phyloP scores from a whole-genome alignment of 2,329 filamentous ascomycete species.

The Talaromyces sp. region DNA sequence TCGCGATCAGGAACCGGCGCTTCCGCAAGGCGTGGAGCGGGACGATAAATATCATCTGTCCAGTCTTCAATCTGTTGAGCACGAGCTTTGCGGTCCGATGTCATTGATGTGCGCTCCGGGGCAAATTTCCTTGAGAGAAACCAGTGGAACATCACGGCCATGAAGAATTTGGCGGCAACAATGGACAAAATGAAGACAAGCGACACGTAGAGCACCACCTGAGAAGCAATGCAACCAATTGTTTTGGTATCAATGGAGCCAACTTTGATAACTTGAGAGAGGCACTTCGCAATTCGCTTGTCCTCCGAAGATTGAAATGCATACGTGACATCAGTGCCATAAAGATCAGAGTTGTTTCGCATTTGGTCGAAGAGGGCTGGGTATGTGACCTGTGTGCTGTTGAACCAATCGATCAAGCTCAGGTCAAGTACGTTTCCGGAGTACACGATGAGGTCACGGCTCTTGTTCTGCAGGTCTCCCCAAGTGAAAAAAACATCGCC shows the following conservation, averaged over 20 bases:
- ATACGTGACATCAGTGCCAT: constrained; percentile 83
- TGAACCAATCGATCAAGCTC: constrained; percentile 85
- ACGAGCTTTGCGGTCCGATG: constrained; percentile 74
- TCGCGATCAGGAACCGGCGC: constrained; percentile 62
- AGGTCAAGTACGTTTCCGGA: constrained; percentile 91
- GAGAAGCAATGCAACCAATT: constrained; percentile 93
- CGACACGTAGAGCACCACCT: constrained; percentile 93
- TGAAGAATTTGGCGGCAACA: constrained; percentile 77
- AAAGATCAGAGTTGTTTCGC: constrained; percentile 64
- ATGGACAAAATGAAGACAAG: constrained; percentile 88
- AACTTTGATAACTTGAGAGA: constrained; percentile 92
- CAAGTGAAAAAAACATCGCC: constrained; percentile 96
- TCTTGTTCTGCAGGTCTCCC: constrained; percentile 85
- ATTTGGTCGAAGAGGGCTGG: constrained; percentile 77
- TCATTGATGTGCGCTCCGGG: constrained; percentile 78
- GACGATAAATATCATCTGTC: constrained; percentile 94
- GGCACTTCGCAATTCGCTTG: constrained; percentile 78
- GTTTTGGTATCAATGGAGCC: constrained; percentile 94
- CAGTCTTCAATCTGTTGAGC: constrained; percentile 95
- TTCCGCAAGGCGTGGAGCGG: constrained; percentile 77
- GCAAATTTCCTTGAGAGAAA: constrained; percentile 85
- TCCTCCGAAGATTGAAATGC: constrained; percentile 74
- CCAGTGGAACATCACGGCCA: constrained; percentile 93
- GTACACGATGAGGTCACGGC: constrained; percentile 88
- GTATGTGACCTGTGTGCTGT: constrained; percentile 70